Conservation (phyloP, 805 yeast genomes). For the Metschnikowia noctiluminum region DNA sequence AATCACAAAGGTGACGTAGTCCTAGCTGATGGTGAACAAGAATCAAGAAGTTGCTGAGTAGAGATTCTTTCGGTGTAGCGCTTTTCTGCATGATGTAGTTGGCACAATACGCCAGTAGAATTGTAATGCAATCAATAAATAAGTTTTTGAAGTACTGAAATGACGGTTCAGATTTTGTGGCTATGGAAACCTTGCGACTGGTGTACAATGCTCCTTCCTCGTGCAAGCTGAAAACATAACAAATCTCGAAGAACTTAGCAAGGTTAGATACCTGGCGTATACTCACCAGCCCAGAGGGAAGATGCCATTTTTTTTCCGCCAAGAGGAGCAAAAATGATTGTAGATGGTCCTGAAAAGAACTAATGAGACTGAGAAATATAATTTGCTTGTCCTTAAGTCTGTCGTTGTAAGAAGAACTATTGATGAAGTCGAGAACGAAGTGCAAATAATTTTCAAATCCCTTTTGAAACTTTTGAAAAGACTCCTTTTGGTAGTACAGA, state of each 20-base stretch:
- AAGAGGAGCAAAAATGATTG: conserved; percentile 31
- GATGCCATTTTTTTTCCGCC: conserved; percentile 32
- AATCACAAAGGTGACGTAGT: conserved; percentile 60
- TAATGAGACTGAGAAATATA: conserved; percentile 47
- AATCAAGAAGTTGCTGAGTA: conserved; percentile 44
- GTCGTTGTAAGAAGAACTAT: conserved; percentile 17
- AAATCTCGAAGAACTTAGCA: conserved; percentile 35
- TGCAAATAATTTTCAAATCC: conserved; percentile 53
- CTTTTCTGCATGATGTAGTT: conserved; percentile 2
- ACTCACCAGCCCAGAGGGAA: conserved; percentile 11
- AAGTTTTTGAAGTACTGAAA: conserved; percentile 46
- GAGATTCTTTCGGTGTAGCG: conserved; percentile 22
- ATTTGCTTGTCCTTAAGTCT: conserved; percentile 35
- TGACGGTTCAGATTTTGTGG: conserved; percentile 40
- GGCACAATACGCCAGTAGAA: conserved; percentile 38
- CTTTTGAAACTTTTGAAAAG: conserved; percentile 33
- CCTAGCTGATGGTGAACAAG: conserved; percentile 76
- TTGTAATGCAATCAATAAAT: conserved; percentile 35
- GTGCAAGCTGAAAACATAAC: conserved; percentile 49
- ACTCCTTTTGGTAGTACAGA: conserved; percentile 43
- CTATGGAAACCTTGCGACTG: conserved; percentile 38
- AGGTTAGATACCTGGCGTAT: conserved; percentile 20
- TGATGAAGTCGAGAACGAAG: conserved; percentile 39
- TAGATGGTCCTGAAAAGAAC: conserved; percentile 52
- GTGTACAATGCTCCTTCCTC: conserved; percentile 48